phyloP scores from a whole-genome alignment of 306 rosid genomes.

The Delonix regia region DNA sequence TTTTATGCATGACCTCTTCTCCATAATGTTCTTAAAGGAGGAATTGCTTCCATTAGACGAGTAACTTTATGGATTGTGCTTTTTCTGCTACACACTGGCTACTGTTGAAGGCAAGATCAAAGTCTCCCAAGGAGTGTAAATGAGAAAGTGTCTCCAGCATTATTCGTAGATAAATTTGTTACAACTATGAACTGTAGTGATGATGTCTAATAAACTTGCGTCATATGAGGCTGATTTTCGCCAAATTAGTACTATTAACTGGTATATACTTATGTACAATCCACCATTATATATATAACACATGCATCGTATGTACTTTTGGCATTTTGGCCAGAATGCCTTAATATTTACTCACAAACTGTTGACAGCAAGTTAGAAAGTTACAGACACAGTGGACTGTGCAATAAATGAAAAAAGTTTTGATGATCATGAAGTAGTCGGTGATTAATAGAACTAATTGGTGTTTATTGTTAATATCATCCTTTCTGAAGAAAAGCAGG shows the following conservation, averaged over 20 bases:
- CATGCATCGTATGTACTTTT: background rate
- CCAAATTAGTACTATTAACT: background rate
- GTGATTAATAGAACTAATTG: background rate
- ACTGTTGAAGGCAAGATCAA: background rate
- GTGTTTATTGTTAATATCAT: background rate
- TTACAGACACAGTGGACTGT: background rate
- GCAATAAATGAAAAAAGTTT: conserved; percentile 4
- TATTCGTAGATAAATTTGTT: background rate
- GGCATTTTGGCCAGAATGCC: background rate
- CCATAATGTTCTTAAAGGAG: conserved; percentile 15
- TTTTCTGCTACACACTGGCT: background rate
- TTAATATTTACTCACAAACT: background rate
- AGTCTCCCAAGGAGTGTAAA: background rate
- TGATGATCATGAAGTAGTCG: conserved; percentile 4
- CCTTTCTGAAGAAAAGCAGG: background rate
- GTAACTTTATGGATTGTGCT: background rate
- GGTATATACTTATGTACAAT: background rate
- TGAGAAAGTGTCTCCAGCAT: background rate
- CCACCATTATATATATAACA: background rate
- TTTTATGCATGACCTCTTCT: background rate
- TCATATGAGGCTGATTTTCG: background rate
- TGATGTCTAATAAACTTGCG: background rate
- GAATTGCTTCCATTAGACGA: background rate
- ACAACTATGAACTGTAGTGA: background rate
- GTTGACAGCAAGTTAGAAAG: conserved; percentile 1